Evolutionary conservation across 2,329 filamentous ascomycete genomes (phyloP), one percentile per base, ranked within the genome.

Genomic region (Phialophora chinensis): DNA sequence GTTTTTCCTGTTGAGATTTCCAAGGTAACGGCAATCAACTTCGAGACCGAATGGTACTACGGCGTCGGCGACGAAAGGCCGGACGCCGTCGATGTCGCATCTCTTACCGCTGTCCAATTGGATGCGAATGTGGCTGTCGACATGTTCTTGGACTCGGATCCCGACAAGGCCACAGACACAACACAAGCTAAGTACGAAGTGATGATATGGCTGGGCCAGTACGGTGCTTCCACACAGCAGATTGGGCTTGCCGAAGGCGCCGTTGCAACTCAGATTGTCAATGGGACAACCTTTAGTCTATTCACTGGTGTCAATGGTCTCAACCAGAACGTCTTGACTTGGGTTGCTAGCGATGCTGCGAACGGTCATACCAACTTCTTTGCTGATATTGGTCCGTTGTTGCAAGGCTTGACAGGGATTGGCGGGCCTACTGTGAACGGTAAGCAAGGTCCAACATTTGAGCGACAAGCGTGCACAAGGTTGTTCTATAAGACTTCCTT

Each of bases 61-160:
- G 78, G 78, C n/a, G 53, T 79, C 7, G 82, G 84, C 66, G 80
- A 85, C 70, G 65, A 68, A 12, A 76, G 78, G 0, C 74, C 74
- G 4, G 72, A 75, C 0, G 74, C 74, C 11, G 81, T 80, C 1
- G 76, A 80, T 64, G 66, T 75, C 2, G 42, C 74, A 0, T 72
- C 74, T 0, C 74, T 86, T 12, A 72, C 67, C 2, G 66, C 74
- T 0, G 74, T 75, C n/a, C 67, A 73, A 0, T 74, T 85, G 66
- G 84, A 85, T 70, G 77, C 83, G 74, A 87, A 87, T 77, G 84
- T 87, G 38, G 85, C 84, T 42, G 77, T 87, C 67, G 85, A 87
- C 77, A 85, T 87, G 80, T 87, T 87, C 75, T 75, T 87, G 62
- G 85, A 86, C 69, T 73, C 71, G 29, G 79, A 85, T 72, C 73